Evolutionary conservation across 441 rosid species (phyloP), one percentile per base, ranked within the genome.

Genomic region (Pelargonium exstipulatum): DNA sequence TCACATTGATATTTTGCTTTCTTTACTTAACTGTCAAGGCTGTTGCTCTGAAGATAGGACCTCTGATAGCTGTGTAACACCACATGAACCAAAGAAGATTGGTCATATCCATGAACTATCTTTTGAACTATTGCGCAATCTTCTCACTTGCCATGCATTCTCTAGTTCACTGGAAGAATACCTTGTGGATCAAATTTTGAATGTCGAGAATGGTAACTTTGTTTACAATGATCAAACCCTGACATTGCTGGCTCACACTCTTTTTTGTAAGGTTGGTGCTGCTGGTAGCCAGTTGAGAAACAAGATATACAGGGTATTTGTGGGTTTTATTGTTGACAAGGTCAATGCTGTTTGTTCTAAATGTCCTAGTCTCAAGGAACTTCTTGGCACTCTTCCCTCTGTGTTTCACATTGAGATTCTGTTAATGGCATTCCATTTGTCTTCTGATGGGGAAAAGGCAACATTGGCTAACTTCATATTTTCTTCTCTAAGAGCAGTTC

Each of bases 381-480:
- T 94, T 77, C 77, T 87, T 79, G 83, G 71, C 60, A 80, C 82
- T 72, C 99, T 94, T 75, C 99, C 99, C 60, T 89, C 99, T 48
- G 82, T 83, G 61, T 90, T 89, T 80, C 97, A 96, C 80, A 75
- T 94, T 77, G 96, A 96, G 89, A 88, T 96, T 83, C 96, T 96
- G 76, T 84, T 94, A 42, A 83, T 90, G 90, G 93, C 97, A 65
- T 96, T 94, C 83, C 98, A 96, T 82, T 81, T 96, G 77, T 96
- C 99, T 49, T 78, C 88, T 64, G 83, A 84, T 66, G 88, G 69
- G 76, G 99, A 96, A 75, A 96, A 87, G 89, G 83, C 78, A 65
- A 75, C 75, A 22, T 80, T 89, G 77, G 91, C 92, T 65, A 84
- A 82, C 73, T 77, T 86, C 46, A 70, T 92, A 62, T 77, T 85